These are phyloP conservation scores for Dendrobium chrysotoxum DNA, from an alignment of 106 monocot genomes.

Conservation along the genomic window DNA sequence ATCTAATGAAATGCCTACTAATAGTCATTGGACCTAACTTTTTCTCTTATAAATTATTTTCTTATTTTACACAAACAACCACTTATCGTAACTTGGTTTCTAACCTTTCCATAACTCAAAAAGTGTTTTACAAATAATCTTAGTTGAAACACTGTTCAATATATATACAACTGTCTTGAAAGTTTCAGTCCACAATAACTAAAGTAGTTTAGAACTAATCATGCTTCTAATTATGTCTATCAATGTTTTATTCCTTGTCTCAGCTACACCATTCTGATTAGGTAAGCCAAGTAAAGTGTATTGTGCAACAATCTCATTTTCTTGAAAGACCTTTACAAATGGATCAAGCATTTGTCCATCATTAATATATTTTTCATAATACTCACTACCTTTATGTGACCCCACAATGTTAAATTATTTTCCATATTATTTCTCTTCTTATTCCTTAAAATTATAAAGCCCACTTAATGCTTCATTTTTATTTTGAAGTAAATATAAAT, in stretches of 20 bases:
- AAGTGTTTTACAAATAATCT: background rate
- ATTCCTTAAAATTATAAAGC: background rate
- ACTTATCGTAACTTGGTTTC: background rate
- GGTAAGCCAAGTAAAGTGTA: background rate
- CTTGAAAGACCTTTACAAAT: constrained; percentile 8
- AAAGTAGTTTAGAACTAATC: background rate
- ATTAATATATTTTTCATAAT: constrained; percentile 4
- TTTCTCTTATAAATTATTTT: constrained; percentile 10
- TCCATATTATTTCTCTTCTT: constrained; percentile 4
- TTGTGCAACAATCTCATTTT: constrained; percentile 1
- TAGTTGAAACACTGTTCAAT: background rate
- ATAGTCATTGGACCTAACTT: constrained; percentile 2
- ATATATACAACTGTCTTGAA: background rate
- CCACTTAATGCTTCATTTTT: constrained; percentile 5
- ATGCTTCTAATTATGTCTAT: background rate
- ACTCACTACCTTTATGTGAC: background rate
- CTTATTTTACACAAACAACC: constrained; percentile 1
- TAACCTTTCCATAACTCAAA: constrained; percentile 5
- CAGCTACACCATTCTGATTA: background rate
- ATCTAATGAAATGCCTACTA: constrained; percentile 7
- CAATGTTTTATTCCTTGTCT: background rate
- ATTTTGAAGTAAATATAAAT: constrained; percentile 4
- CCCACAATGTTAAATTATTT: constrained; percentile 7
- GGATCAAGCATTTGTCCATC: constrained; percentile 1
- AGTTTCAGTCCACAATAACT: background rate